Base-by-base conservation (phyloP, 2,329 filamentous ascomycete genomes). In the Albophoma yamanashiensis region DNA sequence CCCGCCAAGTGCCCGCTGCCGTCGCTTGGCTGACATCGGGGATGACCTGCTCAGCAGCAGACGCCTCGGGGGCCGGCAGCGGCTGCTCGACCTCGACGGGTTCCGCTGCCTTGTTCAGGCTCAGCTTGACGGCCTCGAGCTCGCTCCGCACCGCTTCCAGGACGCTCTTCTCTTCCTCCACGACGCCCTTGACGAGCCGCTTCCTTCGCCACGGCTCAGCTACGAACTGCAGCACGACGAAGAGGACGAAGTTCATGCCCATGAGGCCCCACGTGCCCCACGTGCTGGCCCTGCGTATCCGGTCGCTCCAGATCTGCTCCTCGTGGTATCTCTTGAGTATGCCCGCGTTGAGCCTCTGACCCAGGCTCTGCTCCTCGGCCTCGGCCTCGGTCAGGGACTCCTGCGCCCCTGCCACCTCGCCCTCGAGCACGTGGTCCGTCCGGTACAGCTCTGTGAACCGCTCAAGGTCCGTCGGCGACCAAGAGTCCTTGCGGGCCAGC, bases 211-310 rank as follows among this genome's bases (percentile, higher is more conserved):
- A 97, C 4, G 94, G 94, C 79, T 99, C 93, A 62, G 96, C 88
- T 25, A 94, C 85, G 66, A 96, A 87, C 75, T 97, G 88, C 67
- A 95, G 86, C 22, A 92, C 81, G 58, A 99, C 75, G 70, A 99
- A 91, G 55, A 99, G 76, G 62, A 97, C 73, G 39, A 97, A 89
- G 71, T 99, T 99, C 69, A 97, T 84, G 31, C 93, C 93, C 94
- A 99, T 99, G 63, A 99, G 78, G 0, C 93, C 94, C 86, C 95
- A 97, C 0, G 94, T 99, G 42, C 95, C 93, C 94, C 94, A 99
- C 0, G 94, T 99, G 72, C 89, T 94, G 80, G 96, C 96, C 65
- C 94, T 82, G 42, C 94, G 83, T 71, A 99, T 99, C 67, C 96
- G 93, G 73, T 99, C 94, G 70, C 91, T 96, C 94, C 94, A 99